Conservation (phyloP, 441 rosid genomes). For the Pelargonium hybrid region DNA sequence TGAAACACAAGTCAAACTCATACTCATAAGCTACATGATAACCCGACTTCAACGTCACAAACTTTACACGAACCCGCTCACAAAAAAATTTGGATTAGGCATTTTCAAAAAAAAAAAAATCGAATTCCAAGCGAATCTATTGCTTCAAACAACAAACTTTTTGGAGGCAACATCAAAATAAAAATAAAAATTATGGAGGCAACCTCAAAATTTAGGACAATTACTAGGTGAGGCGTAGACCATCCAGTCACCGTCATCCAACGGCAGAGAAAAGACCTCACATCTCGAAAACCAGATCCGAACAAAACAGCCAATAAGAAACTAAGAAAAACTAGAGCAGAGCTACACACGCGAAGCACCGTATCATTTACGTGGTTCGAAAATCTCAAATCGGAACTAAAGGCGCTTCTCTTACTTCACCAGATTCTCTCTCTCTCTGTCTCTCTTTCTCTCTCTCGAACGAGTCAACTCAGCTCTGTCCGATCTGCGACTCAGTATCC, state of each 20-base stretch:
- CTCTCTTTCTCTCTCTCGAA: not conserved
- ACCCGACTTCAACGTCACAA: too few species aligned
- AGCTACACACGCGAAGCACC: not conserved
- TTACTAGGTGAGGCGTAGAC: not conserved
- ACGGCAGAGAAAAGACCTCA: not conserved
- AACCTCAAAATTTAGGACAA: conserved; percentile 2
- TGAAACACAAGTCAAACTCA: too few species aligned
- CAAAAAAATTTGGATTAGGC: too few species aligned
- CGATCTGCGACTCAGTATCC: conserved; percentile 4
- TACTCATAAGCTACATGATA: too few species aligned
- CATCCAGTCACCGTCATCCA: not conserved
- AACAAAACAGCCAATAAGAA: not conserved
- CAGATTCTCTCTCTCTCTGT: not conserved
- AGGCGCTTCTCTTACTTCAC: not conserved
- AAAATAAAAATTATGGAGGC: not conserved
- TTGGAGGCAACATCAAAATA: not conserved
- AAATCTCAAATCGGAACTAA: not conserved
- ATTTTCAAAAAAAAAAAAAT: too few species aligned
- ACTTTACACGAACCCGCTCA: too few species aligned
- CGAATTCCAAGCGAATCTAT: not conserved
- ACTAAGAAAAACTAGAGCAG: not conserved
- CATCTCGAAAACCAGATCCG: not conserved
- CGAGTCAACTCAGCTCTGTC: conserved; percentile 5
- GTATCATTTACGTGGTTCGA: not conserved
- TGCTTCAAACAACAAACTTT: not conserved